These are phyloP conservation scores for Pyrus betulifolia DNA, from an alignment of 306 rosid genomes.

Conservation along the genomic window DNA sequence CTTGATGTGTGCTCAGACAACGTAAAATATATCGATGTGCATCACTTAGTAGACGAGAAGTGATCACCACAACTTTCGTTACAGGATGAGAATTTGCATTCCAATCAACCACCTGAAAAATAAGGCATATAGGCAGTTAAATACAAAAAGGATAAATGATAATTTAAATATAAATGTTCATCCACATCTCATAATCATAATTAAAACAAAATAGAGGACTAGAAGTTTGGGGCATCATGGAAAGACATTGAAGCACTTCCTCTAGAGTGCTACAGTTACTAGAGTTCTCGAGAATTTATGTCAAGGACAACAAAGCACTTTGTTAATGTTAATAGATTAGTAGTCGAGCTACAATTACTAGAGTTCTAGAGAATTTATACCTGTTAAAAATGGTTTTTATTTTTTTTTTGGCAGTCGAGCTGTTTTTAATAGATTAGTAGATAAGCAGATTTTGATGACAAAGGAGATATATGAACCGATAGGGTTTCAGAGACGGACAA, in stretches of 20 bases:
- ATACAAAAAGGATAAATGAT: not conserved
- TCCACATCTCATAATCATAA: not conserved
- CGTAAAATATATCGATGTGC: conserved; percentile 91
- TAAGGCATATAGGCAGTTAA: conserved; percentile 12
- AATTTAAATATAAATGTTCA: not conserved
- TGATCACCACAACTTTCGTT: conserved; percentile 54
- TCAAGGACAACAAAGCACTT: not conserved
- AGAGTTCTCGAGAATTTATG: not conserved
- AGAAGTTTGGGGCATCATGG: not conserved
- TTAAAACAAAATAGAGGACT: not conserved
- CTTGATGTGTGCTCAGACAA: conserved; percentile 72
- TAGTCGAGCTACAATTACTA: not conserved
- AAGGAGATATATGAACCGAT: not conserved
- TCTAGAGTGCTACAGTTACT: not conserved
- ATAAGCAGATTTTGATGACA: too few relatives aligned
- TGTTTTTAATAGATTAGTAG: too few relatives aligned
- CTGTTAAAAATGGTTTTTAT: too few relatives aligned
- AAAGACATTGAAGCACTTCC: not conserved
- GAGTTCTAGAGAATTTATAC: not conserved
- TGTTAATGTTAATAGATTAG: too few relatives aligned
- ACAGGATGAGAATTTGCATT: conserved; percentile 43
- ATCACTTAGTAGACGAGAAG: conserved; percentile 72
- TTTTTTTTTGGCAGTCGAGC: too few relatives aligned
- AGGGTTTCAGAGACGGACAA: not conserved
- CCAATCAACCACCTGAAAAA: conserved; percentile 66